Evolutionary conservation across 192 early-diverging fungal genomes (phyloP), one percentile per base, ranked within the genome.

Genomic region (Irineochytrium annulatum): DNA sequence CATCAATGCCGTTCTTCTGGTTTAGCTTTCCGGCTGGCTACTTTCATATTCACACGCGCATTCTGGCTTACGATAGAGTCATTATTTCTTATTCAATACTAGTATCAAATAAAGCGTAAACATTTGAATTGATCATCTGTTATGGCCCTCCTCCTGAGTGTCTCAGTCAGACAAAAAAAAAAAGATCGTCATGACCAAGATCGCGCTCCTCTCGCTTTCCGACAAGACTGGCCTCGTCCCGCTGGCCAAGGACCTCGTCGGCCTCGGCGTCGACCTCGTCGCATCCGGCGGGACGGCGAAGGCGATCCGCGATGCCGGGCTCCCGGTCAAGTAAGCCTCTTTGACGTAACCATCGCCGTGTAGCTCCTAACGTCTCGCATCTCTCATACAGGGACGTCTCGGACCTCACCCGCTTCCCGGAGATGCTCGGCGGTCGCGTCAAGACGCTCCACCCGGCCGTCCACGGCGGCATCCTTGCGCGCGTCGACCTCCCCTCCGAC

Each of bases 401-500:
- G 52, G 96, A 96, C 53, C 92, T 98, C 53, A 98, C 96, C 57
- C 83, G 92, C 66, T 93, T 94, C 35, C 96, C 96, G 19, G 96
- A 98, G 75, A 98, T 98, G 91, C 84, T 98, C 19, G 96, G 96
- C 44, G 96, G 96, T 14, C 90, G 96, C 58, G 96, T 98, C 63
- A 98, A 98, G 86, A 98, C 96, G 31, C 86, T 98, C 34, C 96
- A 98, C 68, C 96, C 96, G 28, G 94, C 91, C 46, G 93, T 98
- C 55, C 96, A 98, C 70, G 96, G 96, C 63, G 96, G 86, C 27
- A 97, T 96, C 46, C 87, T 97, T 51, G 94, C 94, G 33, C 91
- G 90, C 44, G n/a, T n/a, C n/a, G 82, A 92, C 65, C 88, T 90
- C 37, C 70, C 83, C 11, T 78, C 77, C 46, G 96, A 99, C 72